phyloP scores from a whole-genome alignment of 2,329 filamentous ascomycete genomes.

The Claviceps cyperi region DNA sequence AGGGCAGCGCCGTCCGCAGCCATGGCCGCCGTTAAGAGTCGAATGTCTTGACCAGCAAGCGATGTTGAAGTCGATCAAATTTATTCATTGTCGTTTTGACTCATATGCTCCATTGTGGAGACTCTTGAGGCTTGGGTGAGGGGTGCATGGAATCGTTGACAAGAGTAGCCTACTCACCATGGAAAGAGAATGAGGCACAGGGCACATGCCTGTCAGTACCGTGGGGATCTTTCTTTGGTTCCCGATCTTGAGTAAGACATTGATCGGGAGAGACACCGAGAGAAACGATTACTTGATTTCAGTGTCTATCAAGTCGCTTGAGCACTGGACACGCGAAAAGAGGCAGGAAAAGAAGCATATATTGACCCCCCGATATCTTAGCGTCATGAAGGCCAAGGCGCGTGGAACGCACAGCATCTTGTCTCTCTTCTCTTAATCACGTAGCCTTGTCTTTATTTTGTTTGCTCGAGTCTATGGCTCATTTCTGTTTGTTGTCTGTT shows the following conservation, averaged over 20 bases:
- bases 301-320: background rate
- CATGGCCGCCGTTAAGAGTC: slow-evolving; percentile 71
- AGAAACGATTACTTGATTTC: background rate
- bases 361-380: slow-evolving; percentile 1
- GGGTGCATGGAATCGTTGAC: slow-evolving; percentile 6
- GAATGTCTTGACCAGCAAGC: slow-evolving; percentile 5
- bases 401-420: slow-evolving; percentile 5
- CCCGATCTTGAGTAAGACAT: background rate
- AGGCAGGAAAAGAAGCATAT: background rate
- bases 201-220: slow-evolving; percentile 12
- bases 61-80: slow-evolving; percentile 16
- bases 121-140: slow-evolving; percentile 19
- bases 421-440: slow-evolving; percentile 17
- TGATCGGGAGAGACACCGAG: background rate
- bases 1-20: slow-evolving; percentile 78
- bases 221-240: background rate
- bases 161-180: slow-evolving; percentile 11
- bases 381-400: background rate
- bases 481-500: background rate
- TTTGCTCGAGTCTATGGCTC: slow-evolving; percentile 8
- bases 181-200: slow-evolving; percentile 8
- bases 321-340: background rate
- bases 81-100: slow-evolving; percentile 13
- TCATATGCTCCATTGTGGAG: slow-evolving; percentile 16
- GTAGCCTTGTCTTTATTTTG: slow-evolving; percentile 17